Evolutionary conservation across 1,284 basidiomycete genomes (phyloP).

Genomic region (Coniferiporia sulphurascens): DNA sequence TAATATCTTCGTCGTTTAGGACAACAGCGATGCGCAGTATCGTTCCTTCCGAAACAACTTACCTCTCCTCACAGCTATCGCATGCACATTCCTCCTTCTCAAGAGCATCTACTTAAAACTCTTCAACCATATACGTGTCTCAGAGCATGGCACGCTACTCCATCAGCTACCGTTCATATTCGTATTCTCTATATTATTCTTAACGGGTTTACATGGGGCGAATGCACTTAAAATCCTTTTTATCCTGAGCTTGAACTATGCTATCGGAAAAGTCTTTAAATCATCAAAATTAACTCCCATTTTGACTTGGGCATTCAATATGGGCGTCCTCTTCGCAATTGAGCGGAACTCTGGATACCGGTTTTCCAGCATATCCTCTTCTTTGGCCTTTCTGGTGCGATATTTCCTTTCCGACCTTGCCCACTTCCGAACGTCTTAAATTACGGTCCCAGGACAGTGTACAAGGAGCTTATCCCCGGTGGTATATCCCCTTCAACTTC

Average conservation of each 20-base stretch:
- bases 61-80: constrained; percentile 51
- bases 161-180: constrained; percentile 52
- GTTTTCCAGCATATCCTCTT: constrained; percentile 54
- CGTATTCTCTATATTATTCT: constrained; percentile 63
- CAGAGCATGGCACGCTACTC: constrained; percentile 20
- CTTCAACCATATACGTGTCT: constrained; percentile 26
- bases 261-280: constrained; percentile 46
- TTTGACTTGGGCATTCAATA: constrained; percentile 77
- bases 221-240: constrained; percentile 75
- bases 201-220: constrained; percentile 83
- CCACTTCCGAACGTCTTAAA: neutral
- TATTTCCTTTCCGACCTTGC: constrained; percentile 3
- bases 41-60: constrained; percentile 77
- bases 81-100: constrained; percentile 34
- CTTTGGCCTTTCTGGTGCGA: constrained; percentile 50
- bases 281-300: constrained; percentile 43
- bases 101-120: constrained; percentile 36
- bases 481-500: constrained; percentile 96
- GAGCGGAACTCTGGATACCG: constrained; percentile 76
- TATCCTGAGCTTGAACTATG: constrained; percentile 72
- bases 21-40: constrained; percentile 85
- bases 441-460: constrained; percentile 58
- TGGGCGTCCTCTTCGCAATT: constrained; percentile 70
- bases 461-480: constrained; percentile 73
- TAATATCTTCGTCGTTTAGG: constrained; percentile 40